Evolutionary conservation across 495 filamentous ascomycete species (phyloP), one percentile per base, ranked within the genome.

Genomic region (Letharia lupina): DNA sequence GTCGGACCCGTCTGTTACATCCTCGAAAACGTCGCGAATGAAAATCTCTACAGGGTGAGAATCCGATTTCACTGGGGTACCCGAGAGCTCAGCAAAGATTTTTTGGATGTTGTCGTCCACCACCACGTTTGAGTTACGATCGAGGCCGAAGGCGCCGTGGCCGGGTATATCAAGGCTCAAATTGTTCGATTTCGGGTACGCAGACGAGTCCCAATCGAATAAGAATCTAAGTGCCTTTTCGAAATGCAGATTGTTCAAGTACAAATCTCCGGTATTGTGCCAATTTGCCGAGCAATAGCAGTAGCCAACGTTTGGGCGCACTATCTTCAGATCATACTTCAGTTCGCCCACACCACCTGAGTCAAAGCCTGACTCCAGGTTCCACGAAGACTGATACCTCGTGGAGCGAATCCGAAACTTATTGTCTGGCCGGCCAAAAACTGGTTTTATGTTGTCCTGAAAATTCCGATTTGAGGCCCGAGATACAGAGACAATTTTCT

Each of bases 241-340:
- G 18, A 56, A 56, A 35, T 4, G 52, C 6, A 9, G 4, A 56
- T 31, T 56, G 52, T 56, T 56, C 52, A 1, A 16, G 28, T 16
- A 4, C 31, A 56, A 35, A 16, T 0, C 1, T 56, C 2, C 13
- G 15, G 28, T 16, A 4, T 5, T 35, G 28, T 56, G 52, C 52
- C 52, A 56, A 28, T 20, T 15, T 35, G 52, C 52, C 23, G 52
- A 56, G 35, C 52, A 56, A 6, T 56, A 56, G 52, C 52, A 56
- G 52, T 56, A 56, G 52, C 52, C 52, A 56, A 56, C 52, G 15
- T 56, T 56, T 35, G 52, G 52, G 31, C 52, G 52, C 52, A 56
- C 52, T 12, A 56, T 28, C 52, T 56, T 56, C 31, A 56, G 23
- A 31, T 56, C 52, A 35, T 35, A 35, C 31, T 35, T 56, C 31